Conservation (phyloP, 805 yeast species). For the Candida corydali region DNA sequence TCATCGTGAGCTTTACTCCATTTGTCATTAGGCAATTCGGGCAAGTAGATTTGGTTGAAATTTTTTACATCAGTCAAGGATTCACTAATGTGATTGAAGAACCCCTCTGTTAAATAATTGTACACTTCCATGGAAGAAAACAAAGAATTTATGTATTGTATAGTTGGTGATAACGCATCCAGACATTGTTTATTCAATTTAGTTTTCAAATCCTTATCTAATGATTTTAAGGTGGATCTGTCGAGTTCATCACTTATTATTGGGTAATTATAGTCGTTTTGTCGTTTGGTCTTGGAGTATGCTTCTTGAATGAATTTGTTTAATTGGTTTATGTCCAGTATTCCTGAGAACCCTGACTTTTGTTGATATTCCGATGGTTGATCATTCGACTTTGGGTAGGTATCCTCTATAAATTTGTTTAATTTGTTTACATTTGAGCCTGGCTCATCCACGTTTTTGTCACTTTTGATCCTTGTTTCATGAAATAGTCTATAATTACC, state of each 20-base stretch:
- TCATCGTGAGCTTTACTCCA: slow-evolving; percentile 14
- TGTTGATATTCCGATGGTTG: neutral
- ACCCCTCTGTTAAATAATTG: neutral
- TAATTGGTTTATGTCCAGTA: slow-evolving; percentile 8
- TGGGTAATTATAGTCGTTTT: neutral
- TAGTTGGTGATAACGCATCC: slow-evolving; percentile 18
- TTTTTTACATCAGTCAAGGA: slow-evolving; percentile 12
- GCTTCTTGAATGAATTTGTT: slow-evolving; percentile 5
- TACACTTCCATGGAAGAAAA: slow-evolving; percentile 2
- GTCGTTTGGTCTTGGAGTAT: neutral
- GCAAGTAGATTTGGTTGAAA: slow-evolving; percentile 8
- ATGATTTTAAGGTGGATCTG: neutral
- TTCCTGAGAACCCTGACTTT: neutral
- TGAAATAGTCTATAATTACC: neutral
- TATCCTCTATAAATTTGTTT: slow-evolving; percentile 6
- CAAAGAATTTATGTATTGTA: slow-evolving; percentile 16
- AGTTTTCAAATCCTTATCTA: neutral
- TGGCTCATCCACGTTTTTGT: neutral
- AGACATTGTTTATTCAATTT: slow-evolving; percentile 4
- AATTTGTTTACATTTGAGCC: slow-evolving; percentile 8
- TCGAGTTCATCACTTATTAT: neutral
- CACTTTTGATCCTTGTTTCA: neutral
- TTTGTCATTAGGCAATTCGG: slow-evolving; percentile 1
- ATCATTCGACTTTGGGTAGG: slow-evolving; percentile 2
- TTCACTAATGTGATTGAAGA: slow-evolving; percentile 8